These are phyloP conservation scores for Thermothielavioides terrestris DNA, from an alignment of 495 filamentous ascomycete genomes.

Conservation along the genomic window DNA sequence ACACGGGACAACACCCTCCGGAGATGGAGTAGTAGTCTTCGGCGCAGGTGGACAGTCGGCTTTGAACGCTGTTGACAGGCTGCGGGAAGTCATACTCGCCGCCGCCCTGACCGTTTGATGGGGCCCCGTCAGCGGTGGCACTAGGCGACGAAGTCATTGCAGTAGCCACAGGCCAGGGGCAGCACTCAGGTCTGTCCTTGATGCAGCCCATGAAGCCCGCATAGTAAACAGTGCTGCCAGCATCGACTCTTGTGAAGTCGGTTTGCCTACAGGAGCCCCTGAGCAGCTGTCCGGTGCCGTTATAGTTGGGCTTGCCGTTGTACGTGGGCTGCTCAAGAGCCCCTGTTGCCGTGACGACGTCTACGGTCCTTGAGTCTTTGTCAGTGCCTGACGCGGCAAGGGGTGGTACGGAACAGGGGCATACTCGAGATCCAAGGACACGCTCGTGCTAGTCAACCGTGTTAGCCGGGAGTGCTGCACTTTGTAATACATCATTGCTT, in stretches of 20 bases:
- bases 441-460: conserved; percentile 5
- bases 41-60: conserved; percentile 11
- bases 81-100: conserved; percentile 13
- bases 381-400: not conserved
- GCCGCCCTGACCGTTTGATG: not conserved
- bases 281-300: conserved; percentile 17
- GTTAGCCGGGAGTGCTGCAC: too few relatives aligned
- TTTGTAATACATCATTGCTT: too few relatives aligned
- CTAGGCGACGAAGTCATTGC: not conserved
- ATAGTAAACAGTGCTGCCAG: conserved; percentile 17
- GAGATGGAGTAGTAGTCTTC: conserved; percentile 26
- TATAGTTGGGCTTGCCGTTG: conserved; percentile 8
- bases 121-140: not conserved
- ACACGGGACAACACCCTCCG: conserved; percentile 21
- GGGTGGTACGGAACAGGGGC: not conserved
- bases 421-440: conserved; percentile 18
- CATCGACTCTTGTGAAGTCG: conserved; percentile 23
- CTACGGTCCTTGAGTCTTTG: conserved; percentile 5
- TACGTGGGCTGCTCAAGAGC: not conserved
- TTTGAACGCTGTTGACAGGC: conserved; percentile 9
- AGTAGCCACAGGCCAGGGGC: conserved; percentile 18
- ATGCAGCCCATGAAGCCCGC: conserved; percentile 23
- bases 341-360: conserved; percentile 9
- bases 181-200: conserved; percentile 20
- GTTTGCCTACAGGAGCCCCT: conserved; percentile 14